phyloP scores from a whole-genome alignment of 306 rosid species.

The Carpinus viminea region DNA sequence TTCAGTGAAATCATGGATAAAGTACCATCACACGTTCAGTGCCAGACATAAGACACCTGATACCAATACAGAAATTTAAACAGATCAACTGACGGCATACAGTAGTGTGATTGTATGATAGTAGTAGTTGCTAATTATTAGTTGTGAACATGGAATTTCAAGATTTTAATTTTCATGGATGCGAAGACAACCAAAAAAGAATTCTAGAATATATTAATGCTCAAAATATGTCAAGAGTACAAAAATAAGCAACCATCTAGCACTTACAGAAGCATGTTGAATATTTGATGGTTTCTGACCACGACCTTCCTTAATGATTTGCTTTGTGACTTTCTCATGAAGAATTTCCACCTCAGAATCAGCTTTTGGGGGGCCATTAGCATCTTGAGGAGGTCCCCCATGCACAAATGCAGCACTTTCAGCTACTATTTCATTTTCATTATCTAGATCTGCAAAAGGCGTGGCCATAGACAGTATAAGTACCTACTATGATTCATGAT shows the following conservation, averaged over 20 bases:
- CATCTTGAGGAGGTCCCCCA: constrained; percentile 57
- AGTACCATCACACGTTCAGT: background rate
- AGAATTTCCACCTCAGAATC: constrained; percentile 74
- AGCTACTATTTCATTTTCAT: constrained; percentile 54
- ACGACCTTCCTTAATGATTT: constrained; percentile 82
- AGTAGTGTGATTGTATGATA: background rate
- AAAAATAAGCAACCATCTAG: background rate
- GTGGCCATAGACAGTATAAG: background rate
- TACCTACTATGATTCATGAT: background rate
- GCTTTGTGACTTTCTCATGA: constrained; percentile 83
- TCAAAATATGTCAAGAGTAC: constrained; percentile 1
- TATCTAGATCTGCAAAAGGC: constrained; percentile 49
- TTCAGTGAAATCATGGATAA: background rate
- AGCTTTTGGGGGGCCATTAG: constrained; percentile 65
- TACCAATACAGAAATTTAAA: background rate
- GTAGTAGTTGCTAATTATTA: background rate
- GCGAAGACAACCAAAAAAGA: background rate
- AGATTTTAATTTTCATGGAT: background rate
- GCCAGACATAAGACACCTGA: background rate
- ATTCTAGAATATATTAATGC: background rate
- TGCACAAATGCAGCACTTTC: constrained; percentile 65
- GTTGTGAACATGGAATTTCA: background rate
- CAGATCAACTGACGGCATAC: background rate
- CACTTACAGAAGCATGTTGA: constrained; percentile 92
- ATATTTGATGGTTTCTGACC: constrained; percentile 84